Percentiles rank a stretch among this genome's conserved stretches.
phyloP scores from a whole-genome alignment of 2,329 filamentous ascomycete genomes.

The Cadophora sp. region DNA sequence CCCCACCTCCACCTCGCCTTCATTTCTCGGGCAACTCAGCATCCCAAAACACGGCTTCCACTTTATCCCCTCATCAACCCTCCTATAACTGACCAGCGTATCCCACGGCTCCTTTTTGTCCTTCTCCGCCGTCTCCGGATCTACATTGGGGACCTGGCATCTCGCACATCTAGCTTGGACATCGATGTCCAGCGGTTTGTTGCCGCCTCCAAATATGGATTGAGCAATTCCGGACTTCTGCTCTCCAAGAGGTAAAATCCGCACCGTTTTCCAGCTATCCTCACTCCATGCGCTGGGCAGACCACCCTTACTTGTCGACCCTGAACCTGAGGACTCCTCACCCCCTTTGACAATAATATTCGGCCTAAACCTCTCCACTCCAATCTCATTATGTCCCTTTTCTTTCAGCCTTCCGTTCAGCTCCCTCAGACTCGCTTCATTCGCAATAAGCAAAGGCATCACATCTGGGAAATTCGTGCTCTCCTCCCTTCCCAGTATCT shows the following conservation, averaged over 20 bases:
- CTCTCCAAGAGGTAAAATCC: slow-evolving; percentile 44
- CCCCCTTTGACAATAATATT: slow-evolving; percentile 68
- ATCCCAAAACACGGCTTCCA: slow-evolving; percentile 73
- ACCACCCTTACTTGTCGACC: slow-evolving; percentile 36
- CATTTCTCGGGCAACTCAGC: slow-evolving; percentile 63
- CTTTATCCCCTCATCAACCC: slow-evolving; percentile 66
- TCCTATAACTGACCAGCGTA: slow-evolving; percentile 61
- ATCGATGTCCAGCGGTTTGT: slow-evolving; percentile 51
- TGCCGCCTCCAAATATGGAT: slow-evolving; percentile 10
- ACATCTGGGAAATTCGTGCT: slow-evolving; percentile 65
- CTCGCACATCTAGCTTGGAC: slow-evolving; percentile 71
- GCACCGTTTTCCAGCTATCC: slow-evolving; percentile 66
- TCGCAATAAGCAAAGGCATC: slow-evolving; percentile 61
- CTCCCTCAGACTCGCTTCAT: slow-evolving; percentile 61
- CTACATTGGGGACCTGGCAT: slow-evolving; percentile 74
- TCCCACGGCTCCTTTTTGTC: slow-evolving; percentile 58
- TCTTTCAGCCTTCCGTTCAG: slow-evolving; percentile 58
- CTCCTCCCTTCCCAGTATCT: slow-evolving; percentile 59
- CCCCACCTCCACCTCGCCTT: slow-evolving; percentile 61
- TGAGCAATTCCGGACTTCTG: slow-evolving; percentile 1
- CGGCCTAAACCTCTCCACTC: slow-evolving; percentile 67
- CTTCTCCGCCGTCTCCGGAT: slow-evolving; percentile 52
- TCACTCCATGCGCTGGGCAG: slow-evolving; percentile 59
- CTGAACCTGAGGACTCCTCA: slow-evolving; percentile 15
- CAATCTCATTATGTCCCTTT: slow-evolving; percentile 54